Evolutionary conservation across 306 rosid genomes (phyloP), one percentile per base, ranked within the genome.

Genomic region (Cicer judaicum): DNA sequence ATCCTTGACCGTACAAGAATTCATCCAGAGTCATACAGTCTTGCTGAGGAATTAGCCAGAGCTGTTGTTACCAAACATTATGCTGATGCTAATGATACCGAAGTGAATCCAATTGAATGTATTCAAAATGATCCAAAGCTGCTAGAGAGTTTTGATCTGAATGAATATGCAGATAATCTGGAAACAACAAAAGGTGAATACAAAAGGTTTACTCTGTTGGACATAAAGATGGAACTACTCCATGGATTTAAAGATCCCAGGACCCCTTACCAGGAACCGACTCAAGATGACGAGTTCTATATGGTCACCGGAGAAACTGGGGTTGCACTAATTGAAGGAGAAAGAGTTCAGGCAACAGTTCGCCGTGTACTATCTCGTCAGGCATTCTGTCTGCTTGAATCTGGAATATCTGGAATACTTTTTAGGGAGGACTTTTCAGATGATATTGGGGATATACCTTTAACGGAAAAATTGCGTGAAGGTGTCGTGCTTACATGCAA

Each of bases 1-100:
- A 54, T 49, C 60, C 81, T 85, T 50, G 88, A 85, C 39, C 34
- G 53, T 53, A 85, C 88, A 14, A 81, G 88, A 75, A 76, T 85
- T 81, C 88, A 85, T 79, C 88, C 88, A 57, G 85, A 85, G 74
- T 85, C 88, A 12, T 85, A 85, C 54, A 29, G 50, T 62, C 84
- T 85, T 65, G 85, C 85, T 49, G 84, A 78, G 49, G 85, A 85
- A 8, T 75, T 85, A 48, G 85, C 88, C 48, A 73, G 42, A 68
- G 83, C 85, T 68, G 77, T 85, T 74, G 77, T 85, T 70, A 62
- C 72, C 73, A 59, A 15, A 55, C 40, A 75, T 59, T 21, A 41
- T 43, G 46, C 68, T 36, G 81, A 78, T 57, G 69, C 70, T 44
- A 54, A 75, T 70, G 76, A 24, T 75, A n/a, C 73, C 29, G 21